Conservation (phyloP, 257 asterid species). For the Capsicum baccatum region DNA sequence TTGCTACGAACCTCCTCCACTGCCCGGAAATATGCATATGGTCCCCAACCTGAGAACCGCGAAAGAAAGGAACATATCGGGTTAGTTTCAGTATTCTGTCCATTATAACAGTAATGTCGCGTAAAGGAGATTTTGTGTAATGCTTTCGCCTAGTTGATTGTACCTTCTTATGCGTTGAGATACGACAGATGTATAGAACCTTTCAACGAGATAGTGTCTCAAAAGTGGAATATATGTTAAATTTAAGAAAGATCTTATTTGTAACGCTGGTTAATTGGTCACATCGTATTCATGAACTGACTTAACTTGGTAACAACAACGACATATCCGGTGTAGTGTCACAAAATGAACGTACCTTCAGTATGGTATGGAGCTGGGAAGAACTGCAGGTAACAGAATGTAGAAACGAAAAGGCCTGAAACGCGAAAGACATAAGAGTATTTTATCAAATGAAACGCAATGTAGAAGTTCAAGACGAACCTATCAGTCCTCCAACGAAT, state of each 20-base stretch:
- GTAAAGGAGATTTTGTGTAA: background rate
- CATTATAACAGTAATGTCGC: background rate
- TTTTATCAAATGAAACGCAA: background rate
- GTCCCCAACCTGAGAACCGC: constrained; percentile 60
- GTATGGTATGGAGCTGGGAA: constrained; percentile 79
- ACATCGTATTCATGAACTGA: background rate
- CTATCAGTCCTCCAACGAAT: constrained; percentile 80
- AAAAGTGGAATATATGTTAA: background rate
- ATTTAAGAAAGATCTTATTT: background rate
- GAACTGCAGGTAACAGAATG: constrained; percentile 83
- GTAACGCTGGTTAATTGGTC: background rate
- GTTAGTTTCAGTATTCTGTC: background rate
- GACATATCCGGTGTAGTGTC: too few species aligned
- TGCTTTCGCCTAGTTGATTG: background rate
- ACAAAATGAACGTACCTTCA: constrained; percentile 48
- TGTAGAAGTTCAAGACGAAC: constrained; percentile 39
- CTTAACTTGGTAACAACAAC: too few species aligned
- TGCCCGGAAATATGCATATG: constrained; percentile 75
- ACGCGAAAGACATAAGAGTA: background rate
- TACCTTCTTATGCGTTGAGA: background rate
- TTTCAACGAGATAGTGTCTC: background rate
- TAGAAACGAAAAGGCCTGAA: constrained; percentile 68
- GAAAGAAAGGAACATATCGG: background rate
- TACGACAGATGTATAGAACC: background rate
- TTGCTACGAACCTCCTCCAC: constrained; percentile 59